Evolutionary conservation across 2,329 filamentous ascomycete genomes (phyloP), one percentile per base, ranked within the genome.

Genomic region (Diplodia seriata): DNA sequence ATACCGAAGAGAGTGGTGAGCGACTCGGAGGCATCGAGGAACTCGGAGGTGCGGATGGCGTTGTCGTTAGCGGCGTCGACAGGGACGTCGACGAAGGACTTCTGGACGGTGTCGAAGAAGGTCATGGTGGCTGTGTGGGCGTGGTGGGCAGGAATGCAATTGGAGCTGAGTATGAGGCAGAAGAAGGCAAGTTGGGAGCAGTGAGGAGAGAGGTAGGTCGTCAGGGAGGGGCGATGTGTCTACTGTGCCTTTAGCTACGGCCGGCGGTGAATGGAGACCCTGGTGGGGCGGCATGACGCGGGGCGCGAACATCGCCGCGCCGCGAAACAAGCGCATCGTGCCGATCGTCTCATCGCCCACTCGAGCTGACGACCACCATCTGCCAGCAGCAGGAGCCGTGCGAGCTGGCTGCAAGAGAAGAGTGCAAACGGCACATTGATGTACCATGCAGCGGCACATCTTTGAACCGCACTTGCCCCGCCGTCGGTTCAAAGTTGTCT

Each of bases 1-100:
- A 33, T 80, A 95, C 93, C 92, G 76, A 98, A 98, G 70, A 99
- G 88, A 70, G 89, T 91, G 65, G 91, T 91, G 79, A 98, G 82
- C 68, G 91, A 89, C 86, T 97, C 93, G 65, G 93, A 87, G 68
- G 95, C 95, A 72, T 97, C 91, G 71, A 98, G 90, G 81, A 98
- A 99, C 79, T 96, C 89, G 68, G 87, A 87, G 56, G 95, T 98
- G 66, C 88, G 82, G 75, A 98, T 89, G 56, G 66, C 55, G 83
- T 93, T 90, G 81, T 89, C 89, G 70, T 93, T 90, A 81, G 88
- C 89, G 70, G 86, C 84, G 74, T 93, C 87, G 74, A 97, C 81
- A 15, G 91, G 89, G 66, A 98, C 94, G 74, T 94, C 88, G 71
- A 86, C 85, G 83, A 97, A 99, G 74, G 91, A 94, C 78, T 86